Base-by-base conservation (phyloP, 2,329 filamentous ascomycete genomes). In the Botrytis deweyae region DNA sequence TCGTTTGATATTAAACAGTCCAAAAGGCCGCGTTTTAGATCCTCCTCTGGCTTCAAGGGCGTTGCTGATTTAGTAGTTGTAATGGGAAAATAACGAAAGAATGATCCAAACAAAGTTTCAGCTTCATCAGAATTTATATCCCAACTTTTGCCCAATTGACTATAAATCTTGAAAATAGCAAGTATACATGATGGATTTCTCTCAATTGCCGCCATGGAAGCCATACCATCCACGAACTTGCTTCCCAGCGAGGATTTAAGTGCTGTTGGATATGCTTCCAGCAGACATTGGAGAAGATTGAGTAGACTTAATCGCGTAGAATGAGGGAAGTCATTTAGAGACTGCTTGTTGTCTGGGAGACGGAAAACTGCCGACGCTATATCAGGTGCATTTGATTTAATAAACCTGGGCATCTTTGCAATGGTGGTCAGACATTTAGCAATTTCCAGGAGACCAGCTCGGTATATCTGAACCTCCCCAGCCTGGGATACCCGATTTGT, bases 1-100 rank as follows among this genome's bases (percentile, higher is more conserved):
- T 78, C 75, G 68, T 76, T 79, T 4, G 79, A 79, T 14, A 76
- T 68, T 14, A 81, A 77, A 70, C 80, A 81, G 40, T 77, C 46
- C 9, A 75, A 72, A 7, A 81, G 75, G n/a, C 77, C 58, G 4
- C 75, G 55, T 70, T 74, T 75, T 14, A 81, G 67, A 25, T 78
- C 73, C 14, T 78, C 76, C n/a, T 75, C 73, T 46, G 64, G 62
- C 18, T 68, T 55, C 20, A 66, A 61, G 6, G 75, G 76, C 22
- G 75, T 73, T 9, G 42, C 29, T 44, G 66, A 70, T 42, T 59
- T 70, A 20, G 38, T 74, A 14, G 81, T 65, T 5, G 76, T 80
- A 29, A 81, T 78, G 2, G 80, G 80, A 71, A 77, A 81, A 55
- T 80, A 81, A 52, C 79, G 72, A 20, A 76, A 76, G 55, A 78